These are phyloP conservation scores for Yarrowia porcina DNA, from an alignment of 805 yeast species.

Conservation along the genomic window DNA sequence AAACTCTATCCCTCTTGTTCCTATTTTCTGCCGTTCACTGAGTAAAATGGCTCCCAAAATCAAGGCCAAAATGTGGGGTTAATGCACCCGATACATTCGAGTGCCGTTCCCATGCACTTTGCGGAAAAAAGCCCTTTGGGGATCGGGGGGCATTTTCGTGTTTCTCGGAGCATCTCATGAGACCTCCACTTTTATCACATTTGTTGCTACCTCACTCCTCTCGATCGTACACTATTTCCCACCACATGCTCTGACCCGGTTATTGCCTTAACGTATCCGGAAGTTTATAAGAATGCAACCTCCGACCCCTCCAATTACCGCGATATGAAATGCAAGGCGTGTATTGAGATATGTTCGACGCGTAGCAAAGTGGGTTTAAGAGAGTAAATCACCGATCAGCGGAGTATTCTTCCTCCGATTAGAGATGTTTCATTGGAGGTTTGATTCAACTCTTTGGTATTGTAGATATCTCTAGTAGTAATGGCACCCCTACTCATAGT, in stretches of 20 bases:
- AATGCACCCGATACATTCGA: neutral
- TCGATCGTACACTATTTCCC: neutral
- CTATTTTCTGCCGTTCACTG: conserved; percentile 13
- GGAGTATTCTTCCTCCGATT: too few species aligned
- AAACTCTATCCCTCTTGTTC: neutral
- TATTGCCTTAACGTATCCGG: neutral
- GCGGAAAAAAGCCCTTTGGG: neutral
- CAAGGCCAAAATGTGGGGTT: conserved; percentile 15
- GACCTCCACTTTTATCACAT: neutral
- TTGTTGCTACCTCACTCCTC: neutral
- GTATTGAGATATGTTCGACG: neutral
- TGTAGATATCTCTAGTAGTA: too few species aligned
- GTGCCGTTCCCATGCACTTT: conserved; percentile 4
- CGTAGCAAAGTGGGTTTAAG: neutral
- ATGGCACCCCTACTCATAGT: too few species aligned
- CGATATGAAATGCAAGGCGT: neutral
- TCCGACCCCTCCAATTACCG: conserved; percentile 4
- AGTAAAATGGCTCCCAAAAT: conserved; percentile 8
- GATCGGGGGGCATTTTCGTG: neutral
- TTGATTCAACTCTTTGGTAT: too few species aligned
- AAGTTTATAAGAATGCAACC: neutral
- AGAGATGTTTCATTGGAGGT: too few species aligned
- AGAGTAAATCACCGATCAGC: too few species aligned
- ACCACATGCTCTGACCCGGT: conserved; percentile 19
- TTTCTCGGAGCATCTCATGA: neutral